Conservation (phyloP, 768 basidiomycete genomes). For the Hypholoma sublateritium region DNA sequence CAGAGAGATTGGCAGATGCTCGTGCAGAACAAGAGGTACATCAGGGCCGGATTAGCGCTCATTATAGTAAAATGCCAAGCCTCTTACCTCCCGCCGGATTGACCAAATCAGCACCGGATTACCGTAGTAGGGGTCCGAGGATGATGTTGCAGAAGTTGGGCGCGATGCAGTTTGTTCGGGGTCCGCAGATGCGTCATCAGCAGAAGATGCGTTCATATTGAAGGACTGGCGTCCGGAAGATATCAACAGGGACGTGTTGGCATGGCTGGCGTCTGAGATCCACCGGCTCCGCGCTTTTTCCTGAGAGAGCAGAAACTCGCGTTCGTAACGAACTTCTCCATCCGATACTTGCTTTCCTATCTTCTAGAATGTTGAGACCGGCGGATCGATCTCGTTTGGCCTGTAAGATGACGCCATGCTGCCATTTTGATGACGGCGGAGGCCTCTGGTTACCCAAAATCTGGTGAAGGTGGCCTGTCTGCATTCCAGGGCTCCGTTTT, state of each 20-base stretch:
- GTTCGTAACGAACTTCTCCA: conserved; percentile 39
- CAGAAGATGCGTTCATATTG: conserved; percentile 45
- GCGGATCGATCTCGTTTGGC: conserved; percentile 54
- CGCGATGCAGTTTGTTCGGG: conserved; percentile 55
- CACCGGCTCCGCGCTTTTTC: conserved; percentile 21
- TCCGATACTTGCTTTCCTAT: conserved; percentile 37
- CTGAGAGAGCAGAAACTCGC: conserved; percentile 21
- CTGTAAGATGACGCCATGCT: conserved; percentile 31
- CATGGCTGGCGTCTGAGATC: conserved; percentile 19
- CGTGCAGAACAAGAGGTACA: too few relatives aligned
- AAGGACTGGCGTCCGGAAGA: conserved; percentile 35
- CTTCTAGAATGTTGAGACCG: conserved; percentile 47
- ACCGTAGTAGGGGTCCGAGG: conserved; percentile 88
- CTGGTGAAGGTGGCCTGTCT: too few relatives aligned
- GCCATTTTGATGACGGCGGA: too few relatives aligned
- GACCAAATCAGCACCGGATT: too few relatives aligned
- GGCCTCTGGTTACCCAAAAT: too few relatives aligned
- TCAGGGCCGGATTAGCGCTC: too few relatives aligned
- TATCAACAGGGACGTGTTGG: conserved; percentile 19
- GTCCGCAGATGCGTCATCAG: conserved; percentile 3
- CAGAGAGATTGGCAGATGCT: too few relatives aligned
- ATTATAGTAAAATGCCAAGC: too few relatives aligned
- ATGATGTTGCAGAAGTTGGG: conserved; percentile 74
- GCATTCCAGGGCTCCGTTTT: too few relatives aligned
- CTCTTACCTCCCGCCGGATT: too few relatives aligned